These are phyloP conservation scores for Musa troglodytarum DNA, from an alignment of 176 grass and related monocot species.

Conservation along the genomic window DNA sequence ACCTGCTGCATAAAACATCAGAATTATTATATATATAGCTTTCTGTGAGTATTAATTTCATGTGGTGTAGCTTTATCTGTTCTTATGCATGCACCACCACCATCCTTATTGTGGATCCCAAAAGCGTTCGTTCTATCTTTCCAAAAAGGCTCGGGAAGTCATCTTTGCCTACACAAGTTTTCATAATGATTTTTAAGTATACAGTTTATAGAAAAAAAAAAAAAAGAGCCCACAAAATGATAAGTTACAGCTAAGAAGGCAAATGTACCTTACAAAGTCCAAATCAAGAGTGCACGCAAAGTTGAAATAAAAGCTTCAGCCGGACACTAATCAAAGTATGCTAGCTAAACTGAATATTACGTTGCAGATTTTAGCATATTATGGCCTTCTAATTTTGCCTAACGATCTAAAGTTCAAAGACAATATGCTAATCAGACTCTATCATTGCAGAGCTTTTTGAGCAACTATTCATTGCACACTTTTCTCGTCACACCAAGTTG, in stretches of 20 bases:
- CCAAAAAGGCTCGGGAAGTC: slow-evolving; percentile 32
- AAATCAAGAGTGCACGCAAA: too few species aligned
- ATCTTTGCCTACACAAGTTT: slow-evolving; percentile 29
- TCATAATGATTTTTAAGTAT: neutral
- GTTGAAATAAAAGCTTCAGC: neutral
- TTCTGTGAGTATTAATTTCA: slow-evolving; percentile 67
- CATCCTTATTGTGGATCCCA: slow-evolving; percentile 40
- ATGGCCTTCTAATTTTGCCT: too few species aligned
- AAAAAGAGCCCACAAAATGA: neutral
- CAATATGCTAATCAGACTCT: neutral
- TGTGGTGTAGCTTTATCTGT: slow-evolving; percentile 61
- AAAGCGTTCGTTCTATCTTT: slow-evolving; percentile 55
- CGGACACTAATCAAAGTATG: slow-evolving; percentile 1
- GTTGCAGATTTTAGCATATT: too few species aligned
- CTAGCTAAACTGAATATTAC: neutral
- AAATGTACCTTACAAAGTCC: too few species aligned
- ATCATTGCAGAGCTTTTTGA: neutral
- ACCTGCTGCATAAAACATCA: slow-evolving; percentile 29
- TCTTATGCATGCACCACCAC: slow-evolving; percentile 61
- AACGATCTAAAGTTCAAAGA: too few species aligned
- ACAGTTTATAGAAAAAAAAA: neutral
- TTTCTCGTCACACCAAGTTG: neutral
- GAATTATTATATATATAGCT: slow-evolving; percentile 18
- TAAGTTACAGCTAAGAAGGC: neutral
- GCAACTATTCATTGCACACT: neutral